Conservation (phyloP, 345 rosid genomes). For the Salix exigua region DNA sequence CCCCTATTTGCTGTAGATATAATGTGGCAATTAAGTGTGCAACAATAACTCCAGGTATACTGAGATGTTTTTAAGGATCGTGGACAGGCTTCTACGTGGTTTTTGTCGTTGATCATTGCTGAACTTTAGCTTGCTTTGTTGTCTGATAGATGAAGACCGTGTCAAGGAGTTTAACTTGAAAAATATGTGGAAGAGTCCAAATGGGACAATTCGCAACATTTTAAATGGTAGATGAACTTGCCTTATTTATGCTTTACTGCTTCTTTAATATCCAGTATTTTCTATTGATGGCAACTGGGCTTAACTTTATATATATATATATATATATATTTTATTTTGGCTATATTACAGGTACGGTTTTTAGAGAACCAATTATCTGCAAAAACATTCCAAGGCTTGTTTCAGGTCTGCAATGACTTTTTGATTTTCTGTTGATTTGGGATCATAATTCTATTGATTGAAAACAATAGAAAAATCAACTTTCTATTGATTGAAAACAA, state of each 20-base stretch:
- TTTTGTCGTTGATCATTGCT: neutral
- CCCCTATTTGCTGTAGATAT: conserved; percentile 42
- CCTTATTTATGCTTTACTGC: neutral
- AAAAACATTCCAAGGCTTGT: conserved; percentile 82
- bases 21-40: conserved; percentile 99
- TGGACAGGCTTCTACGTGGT: neutral
- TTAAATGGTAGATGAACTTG: conserved; percentile 22
- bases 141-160: conserved; percentile 28
- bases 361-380: conserved; percentile 96
- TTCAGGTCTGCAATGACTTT: conserved; percentile 48
- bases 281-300: neutral
- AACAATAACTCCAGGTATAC: conserved; percentile 91
- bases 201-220: conserved; percentile 33
- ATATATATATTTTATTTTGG: neutral
- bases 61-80: neutral
- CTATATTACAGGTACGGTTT: conserved; percentile 75
- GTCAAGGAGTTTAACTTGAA: conserved; percentile 31
- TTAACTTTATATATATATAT: neutral
- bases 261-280: neutral
- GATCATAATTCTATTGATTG: neutral
- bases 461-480: neutral
- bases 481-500: neutral
- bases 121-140: neutral
- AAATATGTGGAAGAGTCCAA: conserved; percentile 35
- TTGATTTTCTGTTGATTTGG: neutral